phyloP scores from a whole-genome alignment of 2,329 filamentous ascomycete species.

The Exophiala mesophila region DNA sequence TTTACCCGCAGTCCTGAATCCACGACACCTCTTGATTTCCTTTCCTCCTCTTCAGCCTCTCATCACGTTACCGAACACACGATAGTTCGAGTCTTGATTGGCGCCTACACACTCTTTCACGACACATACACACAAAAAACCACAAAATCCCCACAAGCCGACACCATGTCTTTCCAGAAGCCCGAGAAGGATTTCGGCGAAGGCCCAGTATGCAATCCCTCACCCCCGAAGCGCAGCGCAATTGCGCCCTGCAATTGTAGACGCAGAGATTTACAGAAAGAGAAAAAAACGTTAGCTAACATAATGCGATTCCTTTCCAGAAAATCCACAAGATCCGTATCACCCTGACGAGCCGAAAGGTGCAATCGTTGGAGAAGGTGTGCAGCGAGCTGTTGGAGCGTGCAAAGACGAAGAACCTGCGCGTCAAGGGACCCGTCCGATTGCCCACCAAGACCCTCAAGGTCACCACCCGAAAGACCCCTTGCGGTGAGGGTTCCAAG shows the following conservation, averaged over 20 bases:
- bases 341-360: constrained; percentile 93
- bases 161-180: constrained; percentile 89
- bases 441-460: constrained; percentile 96
- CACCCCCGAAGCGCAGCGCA: no score
- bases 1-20: not conserved
- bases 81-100: constrained; percentile 79
- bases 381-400: constrained; percentile 98
- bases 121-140: constrained; percentile 28
- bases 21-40: not conserved
- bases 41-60: constrained; percentile 42
- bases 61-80: constrained; percentile 76
- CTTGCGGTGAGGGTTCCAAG: constrained; percentile 99
- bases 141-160: constrained; percentile 29
- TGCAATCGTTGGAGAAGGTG: constrained; percentile 94
- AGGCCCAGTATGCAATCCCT: constrained; percentile 61
- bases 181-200: constrained; percentile 87
- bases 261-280: not conserved
- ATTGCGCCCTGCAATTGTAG: no score
- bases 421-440: constrained; percentile 96
- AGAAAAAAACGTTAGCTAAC: constrained; percentile 1
- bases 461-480: constrained; percentile 96
- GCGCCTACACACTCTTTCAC: constrained; percentile 31
- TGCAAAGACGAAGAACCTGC: constrained; percentile 96
- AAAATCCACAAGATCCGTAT: constrained; percentile 99
- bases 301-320: constrained; percentile 37